Conservation (phyloP, 139 green algal species). For the Yamagishiella unicocca region DNA sequence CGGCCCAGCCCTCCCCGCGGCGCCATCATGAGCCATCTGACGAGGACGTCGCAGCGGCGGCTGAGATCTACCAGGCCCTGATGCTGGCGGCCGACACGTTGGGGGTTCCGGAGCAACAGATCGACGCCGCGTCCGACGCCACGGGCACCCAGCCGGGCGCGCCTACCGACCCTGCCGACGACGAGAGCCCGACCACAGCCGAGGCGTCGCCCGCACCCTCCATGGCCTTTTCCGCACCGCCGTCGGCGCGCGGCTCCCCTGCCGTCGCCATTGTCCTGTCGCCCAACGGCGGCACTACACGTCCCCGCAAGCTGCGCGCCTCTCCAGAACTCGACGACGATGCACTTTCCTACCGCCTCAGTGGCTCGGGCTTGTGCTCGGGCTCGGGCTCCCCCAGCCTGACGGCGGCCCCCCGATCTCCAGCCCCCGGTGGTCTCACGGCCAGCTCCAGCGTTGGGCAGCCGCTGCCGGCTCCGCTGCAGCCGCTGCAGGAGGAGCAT, state of each 20-base stretch:
- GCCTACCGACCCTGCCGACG: too few relatives aligned
- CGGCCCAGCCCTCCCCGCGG: neutral
- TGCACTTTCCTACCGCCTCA: neutral
- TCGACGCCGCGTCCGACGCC: too few relatives aligned
- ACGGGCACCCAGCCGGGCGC: too few relatives aligned
- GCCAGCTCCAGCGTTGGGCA: too few relatives aligned
- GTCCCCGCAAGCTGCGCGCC: neutral
- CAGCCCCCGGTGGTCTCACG: neutral
- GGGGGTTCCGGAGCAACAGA: neutral
- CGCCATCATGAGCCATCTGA: neutral
- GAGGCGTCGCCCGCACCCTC: too few relatives aligned
- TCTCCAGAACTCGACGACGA: neutral
- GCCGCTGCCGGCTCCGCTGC: neutral
- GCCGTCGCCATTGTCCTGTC: too few relatives aligned
- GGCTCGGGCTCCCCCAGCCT: too few relatives aligned
- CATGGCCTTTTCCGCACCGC: too few relatives aligned
- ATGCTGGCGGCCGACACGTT: neutral
- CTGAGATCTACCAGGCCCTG: conserved; percentile 33
- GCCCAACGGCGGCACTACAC: too few relatives aligned
- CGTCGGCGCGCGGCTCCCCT: too few relatives aligned
- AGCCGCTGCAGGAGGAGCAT: neutral
- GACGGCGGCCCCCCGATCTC: neutral
- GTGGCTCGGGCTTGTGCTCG: neutral
- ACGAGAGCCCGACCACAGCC: too few relatives aligned
- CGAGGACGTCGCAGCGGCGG: neutral